phyloP scores from a whole-genome alignment of 2,329 filamentous ascomycete genomes.

The Aspergillus sp. region DNA sequence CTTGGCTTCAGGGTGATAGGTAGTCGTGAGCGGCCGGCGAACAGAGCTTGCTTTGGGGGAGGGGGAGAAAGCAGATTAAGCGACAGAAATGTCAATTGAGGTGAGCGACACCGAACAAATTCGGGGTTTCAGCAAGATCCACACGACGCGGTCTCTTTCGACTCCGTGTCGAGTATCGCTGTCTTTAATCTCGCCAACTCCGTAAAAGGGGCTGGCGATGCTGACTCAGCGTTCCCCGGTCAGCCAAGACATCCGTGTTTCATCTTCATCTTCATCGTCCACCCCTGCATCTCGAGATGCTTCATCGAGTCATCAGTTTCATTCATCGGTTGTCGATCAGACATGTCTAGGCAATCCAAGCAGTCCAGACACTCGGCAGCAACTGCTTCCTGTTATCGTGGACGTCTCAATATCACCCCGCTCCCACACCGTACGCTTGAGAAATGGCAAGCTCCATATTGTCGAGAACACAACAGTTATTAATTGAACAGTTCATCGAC shows the following conservation, averaged over 20 bases:
- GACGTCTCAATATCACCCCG: too few species aligned
- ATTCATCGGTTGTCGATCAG: background rate
- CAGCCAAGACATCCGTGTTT: conserved; percentile 20
- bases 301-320: background rate
- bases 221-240: conserved; percentile 30
- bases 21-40: background rate
- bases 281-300: background rate
- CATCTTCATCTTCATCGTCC: conserved; percentile 5
- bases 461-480: background rate
- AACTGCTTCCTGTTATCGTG: too few species aligned
- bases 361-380: too few species aligned
- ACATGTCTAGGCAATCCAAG: background rate
- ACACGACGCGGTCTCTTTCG: conserved; percentile 11
- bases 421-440: too few species aligned
- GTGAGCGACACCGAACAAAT: conserved; percentile 9
- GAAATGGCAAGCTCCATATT: too few species aligned
- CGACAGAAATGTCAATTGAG: conserved; percentile 4
- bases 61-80: conserved; percentile 7
- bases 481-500: background rate
- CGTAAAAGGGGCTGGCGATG: conserved; percentile 39
- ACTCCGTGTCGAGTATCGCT: background rate
- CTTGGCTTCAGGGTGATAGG: background rate
- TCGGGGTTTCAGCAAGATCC: conserved; percentile 21
- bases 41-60: conserved; percentile 4
- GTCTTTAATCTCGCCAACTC: conserved; percentile 6